Conservation (phyloP, 108 stramenopile genomes). For the Nitzschia putrida region DNA sequence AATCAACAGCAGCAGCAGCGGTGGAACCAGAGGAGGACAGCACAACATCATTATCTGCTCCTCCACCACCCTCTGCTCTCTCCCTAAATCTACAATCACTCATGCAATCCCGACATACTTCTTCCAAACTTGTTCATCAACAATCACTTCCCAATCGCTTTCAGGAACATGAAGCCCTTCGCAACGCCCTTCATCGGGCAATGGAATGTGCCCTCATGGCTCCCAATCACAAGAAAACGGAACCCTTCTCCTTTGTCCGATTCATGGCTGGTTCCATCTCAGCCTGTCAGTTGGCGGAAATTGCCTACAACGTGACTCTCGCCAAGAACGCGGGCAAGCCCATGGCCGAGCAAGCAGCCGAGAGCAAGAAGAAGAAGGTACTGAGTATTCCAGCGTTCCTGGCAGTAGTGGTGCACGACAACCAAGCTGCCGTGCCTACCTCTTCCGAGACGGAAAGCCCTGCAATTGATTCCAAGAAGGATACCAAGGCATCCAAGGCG, state of each 20-base stretch:
- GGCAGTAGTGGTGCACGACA: slow-evolving; percentile 56
- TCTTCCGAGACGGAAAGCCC: background rate
- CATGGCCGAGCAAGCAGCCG: slow-evolving; percentile 40
- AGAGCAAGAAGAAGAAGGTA: slow-evolving; percentile 69
- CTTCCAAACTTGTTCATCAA: background rate
- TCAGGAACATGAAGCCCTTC: slow-evolving; percentile 29
- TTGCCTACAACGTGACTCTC: slow-evolving; percentile 59
- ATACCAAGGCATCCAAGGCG: background rate
- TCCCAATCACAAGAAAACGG: slow-evolving; percentile 70
- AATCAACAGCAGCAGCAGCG: background rate
- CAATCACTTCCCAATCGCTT: background rate
- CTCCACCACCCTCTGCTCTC: too few species aligned
- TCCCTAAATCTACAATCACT: background rate
- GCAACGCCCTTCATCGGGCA: slow-evolving; percentile 57
- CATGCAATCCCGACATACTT: background rate
- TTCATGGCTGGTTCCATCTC: slow-evolving; percentile 52
- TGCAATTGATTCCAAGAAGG: background rate
- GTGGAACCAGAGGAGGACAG: background rate
- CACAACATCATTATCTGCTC: too few species aligned
- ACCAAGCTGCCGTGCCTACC: slow-evolving; percentile 21
- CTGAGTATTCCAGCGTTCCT: slow-evolving; percentile 67
- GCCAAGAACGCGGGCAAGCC: slow-evolving; percentile 15
- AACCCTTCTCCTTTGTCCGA: slow-evolving; percentile 65
- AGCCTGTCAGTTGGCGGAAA: slow-evolving; percentile 54
- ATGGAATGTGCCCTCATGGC: slow-evolving; percentile 60